Evolutionary conservation across 345 rosid genomes (phyloP), one percentile per base, ranked within the genome.

Genomic region (Euphorbia lathyris): DNA sequence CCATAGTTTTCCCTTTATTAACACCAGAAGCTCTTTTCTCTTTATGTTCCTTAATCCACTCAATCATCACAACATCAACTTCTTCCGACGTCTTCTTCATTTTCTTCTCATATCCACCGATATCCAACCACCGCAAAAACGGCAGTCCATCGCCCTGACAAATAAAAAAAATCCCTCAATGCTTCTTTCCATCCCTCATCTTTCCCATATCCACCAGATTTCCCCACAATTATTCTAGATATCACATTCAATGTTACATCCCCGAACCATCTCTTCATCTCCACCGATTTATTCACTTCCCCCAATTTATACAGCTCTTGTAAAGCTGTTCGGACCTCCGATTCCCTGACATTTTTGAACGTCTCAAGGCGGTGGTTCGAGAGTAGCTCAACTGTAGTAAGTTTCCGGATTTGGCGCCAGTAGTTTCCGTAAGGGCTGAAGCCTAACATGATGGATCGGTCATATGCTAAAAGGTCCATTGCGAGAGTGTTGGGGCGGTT

Each of bases 321-420:
- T 9, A 68, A 2, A 2, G 50, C 56, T 17, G 38, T 51, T 48
- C 51, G 43, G 8, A 69, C 27, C 63, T 80, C 86, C 0, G 69
- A 56, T 22, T 69, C 77, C 23, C 80, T 69, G 3, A 80, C 69
- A 23, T 67, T 68, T 5, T 43, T 72, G 29, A 80, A 67, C 32
- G 25, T 29, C 23, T 78, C 74, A 7, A 82, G 76, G 7, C 84
- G 73, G 27, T 59, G 60, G 23, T 29, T 71, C 0, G 88, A 84
- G 56, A 84, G 82, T 14, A 84, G 79, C 70, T 78, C 75, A 1
- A 47, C 10, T 2, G 72, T 69, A 20, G 64, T 53, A 2, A 78
- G 29, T 68, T 80, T 80, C 5, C 82, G 77, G 3, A 72, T 12
- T 6, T 80, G 68, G 4, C 83, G 83, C 88, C 86, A 82, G 26